Evolutionary conservation across 345 rosid species (phyloP).

Genomic region (Physaria fendleri): DNA sequence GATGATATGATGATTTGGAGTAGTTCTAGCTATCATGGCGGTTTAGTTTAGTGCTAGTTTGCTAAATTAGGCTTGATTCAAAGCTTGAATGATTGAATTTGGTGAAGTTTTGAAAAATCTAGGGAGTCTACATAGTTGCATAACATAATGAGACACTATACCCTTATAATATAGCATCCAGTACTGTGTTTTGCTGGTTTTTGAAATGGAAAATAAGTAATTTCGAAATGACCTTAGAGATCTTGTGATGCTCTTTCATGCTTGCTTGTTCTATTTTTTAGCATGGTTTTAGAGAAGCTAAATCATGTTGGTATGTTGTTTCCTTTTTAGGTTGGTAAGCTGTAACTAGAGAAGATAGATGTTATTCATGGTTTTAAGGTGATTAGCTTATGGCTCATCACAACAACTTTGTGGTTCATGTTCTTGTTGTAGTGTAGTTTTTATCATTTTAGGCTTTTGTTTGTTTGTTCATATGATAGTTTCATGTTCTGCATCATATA

Average conservation of each 20-base stretch:
- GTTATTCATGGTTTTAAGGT: neutral
- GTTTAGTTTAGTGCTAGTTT: too few species aligned
- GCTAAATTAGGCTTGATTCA: too few species aligned
- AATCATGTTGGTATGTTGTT: neutral
- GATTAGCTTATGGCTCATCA: neutral
- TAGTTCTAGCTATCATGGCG: too few species aligned
- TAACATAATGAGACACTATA: too few species aligned
- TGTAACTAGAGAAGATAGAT: neutral
- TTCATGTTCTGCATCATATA: neutral
- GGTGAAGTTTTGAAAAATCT: too few species aligned
- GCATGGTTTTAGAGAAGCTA: neutral
- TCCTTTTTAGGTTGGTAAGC: neutral
- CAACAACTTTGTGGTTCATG: neutral
- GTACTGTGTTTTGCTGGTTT: neutral
- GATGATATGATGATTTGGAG: too few species aligned
- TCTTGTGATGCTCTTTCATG: neutral
- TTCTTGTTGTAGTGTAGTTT: too few species aligned
- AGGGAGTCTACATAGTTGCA: too few species aligned
- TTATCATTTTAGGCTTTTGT: neutral
- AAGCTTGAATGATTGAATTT: too few species aligned
- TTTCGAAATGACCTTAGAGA: neutral
- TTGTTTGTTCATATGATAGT: neutral
- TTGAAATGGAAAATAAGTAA: neutral
- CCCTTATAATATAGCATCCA: neutral
- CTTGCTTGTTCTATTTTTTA: neutral